Base-by-base conservation (phyloP, 768 basidiomycete genomes). In the Lentinula sp. region DNA sequence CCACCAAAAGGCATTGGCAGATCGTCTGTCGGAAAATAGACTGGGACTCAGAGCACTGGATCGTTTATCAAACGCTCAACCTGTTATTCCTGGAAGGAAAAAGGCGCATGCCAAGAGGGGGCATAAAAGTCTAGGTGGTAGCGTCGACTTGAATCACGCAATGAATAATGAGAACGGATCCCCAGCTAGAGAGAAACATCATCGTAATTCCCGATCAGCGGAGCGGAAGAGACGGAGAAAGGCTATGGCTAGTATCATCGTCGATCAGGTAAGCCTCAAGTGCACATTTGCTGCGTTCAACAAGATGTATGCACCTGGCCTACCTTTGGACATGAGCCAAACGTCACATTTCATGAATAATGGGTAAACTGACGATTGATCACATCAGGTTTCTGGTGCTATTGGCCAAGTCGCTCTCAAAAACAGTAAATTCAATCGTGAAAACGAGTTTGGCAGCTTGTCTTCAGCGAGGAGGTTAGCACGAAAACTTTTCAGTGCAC, bases 381-480 rank as follows among this genome's bases (percentile, higher is more conserved):
- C 12, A 32, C 43, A 48, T 20, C 43, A 32, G 61, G 74, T 86
- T 57, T 81, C 84, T 7, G 87, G 77, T 57, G 88, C 81, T 12
- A 87, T 91, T 54, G 85, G 84, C 9, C 85, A 89, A 68, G 82
- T 90, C 7, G 85, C 89, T 12, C 68, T 90, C 13, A 89, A 88
- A 65, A 80, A 86, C 64, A 83, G 84, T 16, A 84, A 77, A 66
- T 81, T 85, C 63, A 82, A 85, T 64, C 78, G 78, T 58, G 77
- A 79, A 45, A 81, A 75, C 37, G 81, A 83, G 61, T 68, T 83
- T n/a, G 79, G 82, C 20, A 78, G 79, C 15, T 68, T 89, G 57
- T 74, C 81, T 63, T 90, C 88, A 9, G 89, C 89, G 3, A 76
- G 88, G 59, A 80, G 78, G 64, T 71, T 91, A 39, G 89, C 89